phyloP scores from a whole-genome alignment of 176 grass and related monocot genomes.

The Cocos nucifera region DNA sequence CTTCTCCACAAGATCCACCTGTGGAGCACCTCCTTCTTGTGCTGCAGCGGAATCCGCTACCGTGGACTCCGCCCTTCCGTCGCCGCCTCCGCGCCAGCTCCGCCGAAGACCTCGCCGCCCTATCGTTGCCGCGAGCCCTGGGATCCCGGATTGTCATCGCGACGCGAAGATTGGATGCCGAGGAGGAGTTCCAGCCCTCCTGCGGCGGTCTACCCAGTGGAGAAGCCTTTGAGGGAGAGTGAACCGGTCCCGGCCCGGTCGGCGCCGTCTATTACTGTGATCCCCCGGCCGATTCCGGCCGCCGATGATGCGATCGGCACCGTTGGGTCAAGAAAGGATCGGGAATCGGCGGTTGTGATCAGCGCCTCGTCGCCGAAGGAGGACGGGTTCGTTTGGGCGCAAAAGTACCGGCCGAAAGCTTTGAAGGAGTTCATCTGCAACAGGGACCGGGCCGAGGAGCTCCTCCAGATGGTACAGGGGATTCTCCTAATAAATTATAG shows the following conservation, averaged over 20 bases:
- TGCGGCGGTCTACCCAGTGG: background rate
- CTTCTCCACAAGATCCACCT: slow-evolving; percentile 15
- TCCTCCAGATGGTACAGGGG: slow-evolving; percentile 28
- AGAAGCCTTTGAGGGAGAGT: slow-evolving; percentile 61
- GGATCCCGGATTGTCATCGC: background rate
- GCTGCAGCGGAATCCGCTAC: background rate
- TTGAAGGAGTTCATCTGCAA: slow-evolving; percentile 58
- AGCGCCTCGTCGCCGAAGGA: background rate
- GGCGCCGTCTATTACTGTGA: background rate
- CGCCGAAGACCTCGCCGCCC: background rate
- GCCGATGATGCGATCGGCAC: slow-evolving; percentile 3
- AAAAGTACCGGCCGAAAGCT: slow-evolving; percentile 39
- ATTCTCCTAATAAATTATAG: too few relatives aligned
- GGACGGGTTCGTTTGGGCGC: slow-evolving; percentile 44
- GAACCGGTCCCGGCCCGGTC: slow-evolving; percentile 7
- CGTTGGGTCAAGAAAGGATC: slow-evolving; percentile 3
- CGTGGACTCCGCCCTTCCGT: background rate
- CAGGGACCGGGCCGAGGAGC: slow-evolving; percentile 21
- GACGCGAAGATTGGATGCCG: background rate
- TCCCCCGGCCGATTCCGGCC: background rate
- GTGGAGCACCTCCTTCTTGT: slow-evolving; percentile 11
- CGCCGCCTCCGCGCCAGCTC: background rate
- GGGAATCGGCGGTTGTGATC: background rate
- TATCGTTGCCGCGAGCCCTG: background rate
- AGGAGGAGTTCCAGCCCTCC: too few relatives aligned